A percentile compares a stretch with the other conserved stretches of the same genome.
phyloP scores from a whole-genome alignment of 306 rosid species.

The Trifolium pratense region DNA sequence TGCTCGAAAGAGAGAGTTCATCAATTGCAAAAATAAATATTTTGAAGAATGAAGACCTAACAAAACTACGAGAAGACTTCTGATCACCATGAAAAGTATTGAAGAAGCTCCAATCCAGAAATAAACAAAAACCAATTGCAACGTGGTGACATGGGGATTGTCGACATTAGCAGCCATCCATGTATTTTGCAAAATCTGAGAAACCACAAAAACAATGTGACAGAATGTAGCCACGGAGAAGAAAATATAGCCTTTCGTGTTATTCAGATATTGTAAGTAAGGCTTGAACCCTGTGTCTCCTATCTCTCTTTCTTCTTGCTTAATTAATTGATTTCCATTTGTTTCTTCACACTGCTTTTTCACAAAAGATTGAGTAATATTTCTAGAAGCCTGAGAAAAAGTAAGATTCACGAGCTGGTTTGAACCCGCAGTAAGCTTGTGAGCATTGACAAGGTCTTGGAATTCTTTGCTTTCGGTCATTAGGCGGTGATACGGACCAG shows the following conservation, averaged over 20 bases:
- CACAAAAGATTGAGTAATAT: too few relatives aligned
- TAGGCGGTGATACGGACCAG: background rate
- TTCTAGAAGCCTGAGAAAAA: background rate
- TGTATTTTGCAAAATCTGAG: background rate
- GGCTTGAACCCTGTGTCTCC: background rate
- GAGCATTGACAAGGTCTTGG: background rate
- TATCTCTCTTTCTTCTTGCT: background rate
- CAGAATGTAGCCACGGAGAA: background rate
- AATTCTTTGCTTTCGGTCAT: background rate
- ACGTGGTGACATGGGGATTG: background rate
- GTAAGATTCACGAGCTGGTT: background rate
- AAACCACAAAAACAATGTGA: background rate
- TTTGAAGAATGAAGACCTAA: background rate
- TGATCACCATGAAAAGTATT: background rate
- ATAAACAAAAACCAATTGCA: background rate
- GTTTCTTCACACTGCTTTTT: background rate
- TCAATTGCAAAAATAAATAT: background rate
- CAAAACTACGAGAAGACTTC: background rate
- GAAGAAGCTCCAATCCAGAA: background rate
- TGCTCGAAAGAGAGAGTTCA: background rate
- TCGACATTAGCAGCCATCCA: background rate
- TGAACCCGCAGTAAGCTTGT: background rate
- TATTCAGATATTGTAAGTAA: background rate
- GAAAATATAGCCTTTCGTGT: background rate
- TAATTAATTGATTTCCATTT: background rate